Evolutionary conservation across 495 filamentous ascomycete genomes (phyloP).

Genomic region (Lepraria neglecta): DNA sequence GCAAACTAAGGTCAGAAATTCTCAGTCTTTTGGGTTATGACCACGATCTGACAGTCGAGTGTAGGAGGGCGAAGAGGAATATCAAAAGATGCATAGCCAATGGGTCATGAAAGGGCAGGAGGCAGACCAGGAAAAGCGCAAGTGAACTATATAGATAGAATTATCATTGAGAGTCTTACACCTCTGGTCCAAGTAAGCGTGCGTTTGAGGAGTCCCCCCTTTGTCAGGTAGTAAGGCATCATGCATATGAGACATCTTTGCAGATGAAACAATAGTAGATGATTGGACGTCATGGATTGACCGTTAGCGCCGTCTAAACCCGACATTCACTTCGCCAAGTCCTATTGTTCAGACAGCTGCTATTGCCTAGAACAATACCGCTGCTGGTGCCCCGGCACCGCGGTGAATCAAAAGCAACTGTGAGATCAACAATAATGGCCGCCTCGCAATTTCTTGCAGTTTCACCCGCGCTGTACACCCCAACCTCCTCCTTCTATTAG

Average conservation of each 20-base stretch:
- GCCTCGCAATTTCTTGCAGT: not conserved
- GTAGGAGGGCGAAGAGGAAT: slow-evolving; percentile 30
- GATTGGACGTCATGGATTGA: slow-evolving; percentile 6
- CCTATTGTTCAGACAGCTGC: not conserved
- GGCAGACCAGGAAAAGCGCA: slow-evolving; percentile 27
- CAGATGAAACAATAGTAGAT: not conserved
- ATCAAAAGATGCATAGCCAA: slow-evolving; percentile 27
- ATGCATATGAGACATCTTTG: not conserved
- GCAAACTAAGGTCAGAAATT: slow-evolving; percentile 26
- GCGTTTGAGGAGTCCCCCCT: too few relatives aligned
- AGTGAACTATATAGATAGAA: not conserved
- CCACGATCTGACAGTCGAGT: not conserved
- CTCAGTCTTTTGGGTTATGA: too few relatives aligned
- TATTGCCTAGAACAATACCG: not conserved
- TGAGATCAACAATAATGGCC: not conserved
- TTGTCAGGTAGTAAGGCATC: too few relatives aligned
- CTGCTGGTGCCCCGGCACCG: not conserved
- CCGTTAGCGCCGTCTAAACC: slow-evolving; percentile 12
- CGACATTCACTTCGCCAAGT: not conserved
- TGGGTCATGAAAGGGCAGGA: slow-evolving; percentile 35
- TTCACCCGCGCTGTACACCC: not conserved
- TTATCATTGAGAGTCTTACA: not conserved
- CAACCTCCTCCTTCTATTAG: not conserved
- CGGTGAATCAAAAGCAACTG: not conserved
- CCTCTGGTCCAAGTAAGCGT: not conserved